phyloP scores from a whole-genome alignment of 1,284 basidiomycete genomes.

The Melampsora americana region DNA sequence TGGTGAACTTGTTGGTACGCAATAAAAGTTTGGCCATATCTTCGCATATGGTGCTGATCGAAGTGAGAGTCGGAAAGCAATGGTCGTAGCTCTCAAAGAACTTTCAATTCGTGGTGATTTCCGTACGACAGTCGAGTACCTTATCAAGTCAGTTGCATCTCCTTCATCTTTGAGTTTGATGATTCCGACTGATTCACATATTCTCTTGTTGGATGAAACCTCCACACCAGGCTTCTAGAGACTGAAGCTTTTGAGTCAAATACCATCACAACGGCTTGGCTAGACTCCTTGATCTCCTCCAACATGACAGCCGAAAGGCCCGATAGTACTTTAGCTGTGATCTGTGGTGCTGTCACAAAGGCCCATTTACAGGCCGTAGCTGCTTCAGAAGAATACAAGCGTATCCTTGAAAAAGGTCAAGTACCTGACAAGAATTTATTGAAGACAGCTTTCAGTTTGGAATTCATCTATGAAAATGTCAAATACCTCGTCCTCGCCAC shows the following conservation, averaged over 20 bases:
- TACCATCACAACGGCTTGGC: conserved; percentile 97
- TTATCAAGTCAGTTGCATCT: conserved; percentile 47
- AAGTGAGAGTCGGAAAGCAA: conserved; percentile 92
- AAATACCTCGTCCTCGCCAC: conserved; percentile 96
- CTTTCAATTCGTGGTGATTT: conserved; percentile 98
- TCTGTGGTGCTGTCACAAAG: conserved; percentile 96
- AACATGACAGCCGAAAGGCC: conserved; percentile 96
- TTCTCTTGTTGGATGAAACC: conserved; percentile 50
- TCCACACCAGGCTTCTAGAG: conserved; percentile 87
- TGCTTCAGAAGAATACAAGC: conserved; percentile 89
- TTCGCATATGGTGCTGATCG: conserved; percentile 98
- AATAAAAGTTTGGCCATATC: conserved; percentile 96
- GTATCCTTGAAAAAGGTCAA: conserved; percentile 94
- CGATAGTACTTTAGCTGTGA: conserved; percentile 83
- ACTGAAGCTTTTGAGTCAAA: conserved; percentile 95
- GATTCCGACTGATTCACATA: not conserved
- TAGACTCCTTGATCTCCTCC: conserved; percentile 91
- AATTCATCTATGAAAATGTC: conserved; percentile 88
- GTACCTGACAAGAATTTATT: conserved; percentile 90
- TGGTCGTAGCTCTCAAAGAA: conserved; percentile 99
- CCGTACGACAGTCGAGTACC: conserved; percentile 94
- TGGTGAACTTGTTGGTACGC: not conserved
- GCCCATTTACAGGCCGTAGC: conserved; percentile 84
- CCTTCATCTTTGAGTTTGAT: not conserved
- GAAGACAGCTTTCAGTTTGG: conserved; percentile 94